Conservation (phyloP, 305 asterid genomes). For the Nicotiana rustica region DNA sequence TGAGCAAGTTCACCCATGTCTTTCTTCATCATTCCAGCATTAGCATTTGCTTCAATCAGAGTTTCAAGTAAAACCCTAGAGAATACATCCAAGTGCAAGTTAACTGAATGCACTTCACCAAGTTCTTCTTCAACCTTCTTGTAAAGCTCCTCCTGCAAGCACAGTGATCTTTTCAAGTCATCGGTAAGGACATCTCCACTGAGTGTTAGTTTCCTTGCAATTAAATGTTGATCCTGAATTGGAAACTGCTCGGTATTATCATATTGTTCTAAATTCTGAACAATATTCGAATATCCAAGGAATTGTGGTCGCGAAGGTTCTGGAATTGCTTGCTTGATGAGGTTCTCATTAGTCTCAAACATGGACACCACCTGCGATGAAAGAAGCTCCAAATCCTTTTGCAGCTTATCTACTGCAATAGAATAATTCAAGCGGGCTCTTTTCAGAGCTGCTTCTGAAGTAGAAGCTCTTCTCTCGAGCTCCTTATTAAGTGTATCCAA, state of each 20-base stretch:
- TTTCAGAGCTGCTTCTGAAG: constrained; percentile 87
- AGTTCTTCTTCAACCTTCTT: constrained; percentile 91
- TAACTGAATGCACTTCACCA: constrained; percentile 70
- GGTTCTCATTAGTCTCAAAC: constrained; percentile 88
- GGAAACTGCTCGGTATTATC: constrained; percentile 45
- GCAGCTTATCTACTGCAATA: constrained; percentile 95
- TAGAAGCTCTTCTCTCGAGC: constrained; percentile 77
- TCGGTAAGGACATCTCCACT: constrained; percentile 82
- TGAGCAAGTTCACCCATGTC: constrained; percentile 58
- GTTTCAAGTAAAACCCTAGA: constrained; percentile 73
- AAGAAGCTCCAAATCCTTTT: constrained; percentile 94
- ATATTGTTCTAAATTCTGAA: constrained; percentile 51
- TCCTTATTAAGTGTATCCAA: constrained; percentile 74
- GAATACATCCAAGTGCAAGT: constrained; percentile 78
- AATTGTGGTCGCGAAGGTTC: constrained; percentile 55
- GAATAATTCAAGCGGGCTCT: constrained; percentile 95
- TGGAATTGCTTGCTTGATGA: constrained; percentile 83
- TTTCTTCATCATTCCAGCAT: constrained; percentile 49
- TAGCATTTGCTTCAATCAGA: constrained; percentile 63
- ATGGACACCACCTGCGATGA: constrained; percentile 94
- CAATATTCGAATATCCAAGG: constrained; percentile 38
- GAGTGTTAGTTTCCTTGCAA: constrained; percentile 54
- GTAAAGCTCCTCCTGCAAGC: constrained; percentile 80
- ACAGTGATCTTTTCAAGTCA: constrained; percentile 85
- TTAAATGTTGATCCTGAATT: constrained; percentile 51